Conservation (phyloP, 2,329 filamentous ascomycete species). For the Didymella sp. region DNA sequence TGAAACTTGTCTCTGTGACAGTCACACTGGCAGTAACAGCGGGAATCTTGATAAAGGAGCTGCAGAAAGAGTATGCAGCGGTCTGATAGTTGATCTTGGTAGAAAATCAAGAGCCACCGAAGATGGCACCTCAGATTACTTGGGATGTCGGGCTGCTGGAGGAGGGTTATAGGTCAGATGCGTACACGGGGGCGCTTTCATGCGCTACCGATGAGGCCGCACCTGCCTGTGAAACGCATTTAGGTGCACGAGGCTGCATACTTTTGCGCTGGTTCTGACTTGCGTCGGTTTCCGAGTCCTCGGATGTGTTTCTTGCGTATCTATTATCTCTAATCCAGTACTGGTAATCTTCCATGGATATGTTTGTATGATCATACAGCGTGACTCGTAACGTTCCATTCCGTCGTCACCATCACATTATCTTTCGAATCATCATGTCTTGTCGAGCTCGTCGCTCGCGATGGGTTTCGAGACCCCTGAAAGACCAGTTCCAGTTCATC, state of each 20-base stretch:
- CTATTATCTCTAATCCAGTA: not conserved
- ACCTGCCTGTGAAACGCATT: not conserved
- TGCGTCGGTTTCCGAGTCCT: not conserved
- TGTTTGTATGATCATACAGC: conserved; percentile 3
- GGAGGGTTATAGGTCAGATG: not conserved
- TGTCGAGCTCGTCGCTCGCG: conserved; percentile 6
- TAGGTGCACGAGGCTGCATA: not conserved
- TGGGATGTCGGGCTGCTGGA: not conserved
- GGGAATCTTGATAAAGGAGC: not conserved
- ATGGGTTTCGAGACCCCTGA: conserved; percentile 22
- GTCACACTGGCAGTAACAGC: not conserved
- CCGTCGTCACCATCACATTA: conserved; percentile 24
- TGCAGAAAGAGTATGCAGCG: not conserved
- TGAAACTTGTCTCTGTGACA: not conserved
- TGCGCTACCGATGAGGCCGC: not conserved
- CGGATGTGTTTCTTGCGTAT: not conserved
- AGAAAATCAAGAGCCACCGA: not conserved
- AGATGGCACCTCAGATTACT: not conserved
- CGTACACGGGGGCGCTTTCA: not conserved
- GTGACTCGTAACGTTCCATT: conserved; percentile 24
- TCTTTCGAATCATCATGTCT: conserved; percentile 21
- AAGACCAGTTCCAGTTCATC: conserved; percentile 30
- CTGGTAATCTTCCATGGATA: not conserved
- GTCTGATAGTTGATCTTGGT: not conserved
- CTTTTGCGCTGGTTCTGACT: not conserved